phyloP scores from a whole-genome alignment of 768 basidiomycete species.

The Phylloporus sp. region DNA sequence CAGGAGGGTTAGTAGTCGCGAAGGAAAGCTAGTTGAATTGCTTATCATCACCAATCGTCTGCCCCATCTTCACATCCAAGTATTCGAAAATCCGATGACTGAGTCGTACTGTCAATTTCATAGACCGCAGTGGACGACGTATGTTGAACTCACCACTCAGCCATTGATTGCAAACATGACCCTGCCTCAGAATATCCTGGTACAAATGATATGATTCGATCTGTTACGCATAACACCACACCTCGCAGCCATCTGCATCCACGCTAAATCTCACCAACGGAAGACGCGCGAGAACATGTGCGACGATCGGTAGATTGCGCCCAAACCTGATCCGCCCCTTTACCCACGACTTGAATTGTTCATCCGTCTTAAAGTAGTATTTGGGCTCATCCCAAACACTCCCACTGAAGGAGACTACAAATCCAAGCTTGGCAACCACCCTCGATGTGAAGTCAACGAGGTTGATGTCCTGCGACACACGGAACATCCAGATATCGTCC shows the following conservation, averaged over 20 bases:
- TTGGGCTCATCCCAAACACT: constrained; percentile 27
- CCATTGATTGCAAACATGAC: background rate
- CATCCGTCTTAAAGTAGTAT: constrained; percentile 30
- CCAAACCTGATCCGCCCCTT: constrained; percentile 30
- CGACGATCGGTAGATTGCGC: constrained; percentile 34
- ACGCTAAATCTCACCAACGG: constrained; percentile 19
- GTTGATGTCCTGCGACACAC: constrained; percentile 29
- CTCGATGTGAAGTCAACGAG: constrained; percentile 30
- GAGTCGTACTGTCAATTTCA: too few relatives aligned
- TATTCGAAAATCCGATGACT: too few relatives aligned
- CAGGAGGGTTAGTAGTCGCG: too few relatives aligned
- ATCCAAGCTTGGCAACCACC: constrained; percentile 36
- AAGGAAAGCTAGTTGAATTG: too few relatives aligned
- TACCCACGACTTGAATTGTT: constrained; percentile 34
- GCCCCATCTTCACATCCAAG: too few relatives aligned
- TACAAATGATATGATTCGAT: background rate
- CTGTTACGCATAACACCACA: constrained; percentile 19
- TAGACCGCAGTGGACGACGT: background rate
- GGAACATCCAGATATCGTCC: constrained; percentile 39
- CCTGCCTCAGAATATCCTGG: background rate
- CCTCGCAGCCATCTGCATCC: constrained; percentile 16
- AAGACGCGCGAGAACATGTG: constrained; percentile 19
- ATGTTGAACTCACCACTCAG: background rate
- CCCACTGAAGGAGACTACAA: constrained; percentile 32
- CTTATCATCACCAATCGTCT: too few relatives aligned